Percentiles rank a stretch among this genome's conserved stretches.
phyloP scores from a whole-genome alignment of 2,329 filamentous ascomycete genomes.

The Penicillium vulpinum region DNA sequence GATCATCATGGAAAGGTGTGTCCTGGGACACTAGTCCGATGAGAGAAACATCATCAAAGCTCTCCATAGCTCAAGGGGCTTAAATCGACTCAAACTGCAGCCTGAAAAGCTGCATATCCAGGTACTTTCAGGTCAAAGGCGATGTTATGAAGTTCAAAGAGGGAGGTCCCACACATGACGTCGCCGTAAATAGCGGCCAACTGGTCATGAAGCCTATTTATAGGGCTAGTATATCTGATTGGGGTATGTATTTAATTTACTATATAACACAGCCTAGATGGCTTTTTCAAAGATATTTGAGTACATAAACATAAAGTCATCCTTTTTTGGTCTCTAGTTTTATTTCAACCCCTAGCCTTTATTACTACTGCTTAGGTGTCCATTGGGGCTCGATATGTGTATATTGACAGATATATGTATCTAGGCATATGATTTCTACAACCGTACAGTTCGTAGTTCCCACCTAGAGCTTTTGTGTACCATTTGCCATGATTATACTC shows the following conservation, averaged over 20 bases:
- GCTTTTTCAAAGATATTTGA: not conserved
- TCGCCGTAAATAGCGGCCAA: slow-evolving; percentile 4
- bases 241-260: not conserved
- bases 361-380: not conserved
- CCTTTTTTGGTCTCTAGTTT: not conserved
- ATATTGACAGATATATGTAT: too few species aligned
- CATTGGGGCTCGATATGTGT: not conserved
- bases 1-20: slow-evolving; percentile 17
- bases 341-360: not conserved
- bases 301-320: not conserved
- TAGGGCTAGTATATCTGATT: not conserved
- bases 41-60: slow-evolving; percentile 39
- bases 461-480: too few species aligned
- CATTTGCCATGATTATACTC: too few species aligned
- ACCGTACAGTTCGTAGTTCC: too few species aligned
- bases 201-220: not conserved
- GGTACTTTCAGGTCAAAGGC: not conserved
- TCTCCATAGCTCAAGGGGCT: slow-evolving; percentile 34
- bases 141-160: not conserved
- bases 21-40: slow-evolving; percentile 22
- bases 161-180: slow-evolving; percentile 6
- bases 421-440: too few species aligned
- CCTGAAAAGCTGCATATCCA: not conserved
- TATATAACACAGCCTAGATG: not conserved
- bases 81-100: not conserved